Evolutionary conservation across 352 stramenopile genomes (phyloP), one percentile per base, ranked within the genome.

Genomic region (Pythium aquatile): DNA sequence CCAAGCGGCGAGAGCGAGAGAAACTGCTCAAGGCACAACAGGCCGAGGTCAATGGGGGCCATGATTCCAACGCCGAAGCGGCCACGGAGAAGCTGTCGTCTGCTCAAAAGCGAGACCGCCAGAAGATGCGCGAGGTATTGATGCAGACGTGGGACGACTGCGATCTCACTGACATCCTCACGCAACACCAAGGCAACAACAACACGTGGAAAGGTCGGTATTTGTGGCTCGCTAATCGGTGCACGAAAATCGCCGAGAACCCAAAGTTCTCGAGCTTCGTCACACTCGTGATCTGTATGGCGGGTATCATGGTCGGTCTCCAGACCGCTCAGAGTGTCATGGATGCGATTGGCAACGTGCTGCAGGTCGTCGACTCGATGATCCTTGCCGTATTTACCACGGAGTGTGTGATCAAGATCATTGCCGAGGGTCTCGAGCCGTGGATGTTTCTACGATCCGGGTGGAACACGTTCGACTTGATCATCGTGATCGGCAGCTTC

Each of bases 381-480:
- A 92, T 95, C 57, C 66, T 94, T 10, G 73, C 64, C 0, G 81
- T 93, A 3, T 96, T 96, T 53, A 93, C 83, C 24, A 65, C 77
- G 16, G 87, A 96, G 68, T 79, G 90, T 3, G 67, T 85, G 8
- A 65, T 94, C 48, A 96, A 96, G 69, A 62, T 96, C 14, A 56
- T 90, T 7, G 78, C 87, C 0, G 81, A 96, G 56, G 87, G 84
- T 5, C 58, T 94, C 8, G 79, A 88, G 58, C 88, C 88, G 9
- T 96, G 83, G 86, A 61, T 66, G 30, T 96, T 83, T 61, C 95
- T 96, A 48, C 65, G 68, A 5, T 81, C 79, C 8, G 76, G 58
- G 0, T 94, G 87, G 87, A 95, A 94, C 63, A 83, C 76, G 24
- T 95, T 95, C 29, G 87, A 95, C 69, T 88, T 94, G 16, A 78